Base-by-base conservation (phyloP, 2,329 filamentous ascomycete genomes). In the Lachnellula willkommii region DNA sequence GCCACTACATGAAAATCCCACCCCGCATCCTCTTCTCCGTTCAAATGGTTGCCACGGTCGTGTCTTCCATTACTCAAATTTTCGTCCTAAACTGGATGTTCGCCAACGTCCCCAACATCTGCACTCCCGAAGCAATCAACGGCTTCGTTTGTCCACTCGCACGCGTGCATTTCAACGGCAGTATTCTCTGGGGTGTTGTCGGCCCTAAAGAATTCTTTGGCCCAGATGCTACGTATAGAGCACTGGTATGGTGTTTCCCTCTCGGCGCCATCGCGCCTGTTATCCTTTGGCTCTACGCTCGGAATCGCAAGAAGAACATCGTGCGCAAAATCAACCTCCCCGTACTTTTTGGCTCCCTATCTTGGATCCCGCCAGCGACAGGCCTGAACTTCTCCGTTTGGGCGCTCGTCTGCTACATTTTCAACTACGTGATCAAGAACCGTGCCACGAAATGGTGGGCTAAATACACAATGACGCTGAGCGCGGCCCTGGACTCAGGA, bases 61-160 rank as follows among this genome's bases (percentile, higher is more conserved):
- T 93, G 49, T 90, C 88, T 0, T 90, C 86, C 11, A 66, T 94
- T 40, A 92, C 89, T 0, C 90, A 95, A 70, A 92, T 95, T 59
- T 81, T 80, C 39, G 88, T 94, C 1, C 79, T 95, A 37, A 95
- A 95, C 72, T 95, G 90, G 90, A 94, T 94, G 87, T 90, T 95
- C 63, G 74, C 73, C 60, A 84, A 90, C 67, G 87, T 95, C 43
- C 82, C 82, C 0, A 83, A 84, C 2, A 84, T 95, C 52, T 95
- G 90, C 73, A 93, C 89, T 0, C 76, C 87, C 0, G 73, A 87
- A 48, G 90, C 90, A n/a, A 81, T 92, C 69, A 92, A 91, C 65
- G 89, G 89, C 11, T 95, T 95, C 73, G 92, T 88, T 15, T 95
- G 90, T 63, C 90, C 90, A 15, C 88, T 94, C 54, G 90, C 90